Percentiles rank a stretch among this genome's conserved stretches.
These are phyloP conservation scores for Domatiomyces globalis DNA, from an alignment of 2,329 filamentous ascomycete genomes.

Conservation along the genomic window DNA sequence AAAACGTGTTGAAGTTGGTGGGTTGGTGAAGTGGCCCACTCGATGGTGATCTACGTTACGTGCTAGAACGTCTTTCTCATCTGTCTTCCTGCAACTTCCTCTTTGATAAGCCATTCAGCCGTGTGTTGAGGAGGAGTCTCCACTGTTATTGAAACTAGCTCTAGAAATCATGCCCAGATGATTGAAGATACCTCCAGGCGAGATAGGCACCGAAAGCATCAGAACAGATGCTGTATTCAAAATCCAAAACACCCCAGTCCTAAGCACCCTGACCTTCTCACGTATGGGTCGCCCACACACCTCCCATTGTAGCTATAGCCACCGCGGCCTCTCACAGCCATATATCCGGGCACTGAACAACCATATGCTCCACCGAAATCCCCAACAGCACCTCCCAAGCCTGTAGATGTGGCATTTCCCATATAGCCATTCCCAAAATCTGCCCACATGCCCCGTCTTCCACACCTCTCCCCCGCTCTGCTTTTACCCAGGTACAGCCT, in stretches of 20 bases:
- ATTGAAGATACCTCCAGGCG: too few species aligned
- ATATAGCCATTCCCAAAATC: background rate
- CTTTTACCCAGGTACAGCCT: conserved; percentile 17
- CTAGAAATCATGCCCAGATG: too few species aligned
- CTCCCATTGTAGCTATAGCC: background rate
- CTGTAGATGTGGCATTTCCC: background rate
- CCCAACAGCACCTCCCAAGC: background rate
- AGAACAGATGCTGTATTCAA: background rate
- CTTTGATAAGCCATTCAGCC: too few species aligned
- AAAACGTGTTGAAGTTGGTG: too few species aligned
- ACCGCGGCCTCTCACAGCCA: background rate
- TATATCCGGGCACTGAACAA: background rate
- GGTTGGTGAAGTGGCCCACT: too few species aligned
- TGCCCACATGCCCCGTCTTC: background rate
- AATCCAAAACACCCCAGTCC: background rate
- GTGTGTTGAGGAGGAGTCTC: too few species aligned
- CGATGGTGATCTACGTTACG: too few species aligned
- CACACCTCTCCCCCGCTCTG: background rate
- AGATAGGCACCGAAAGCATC: too few species aligned
- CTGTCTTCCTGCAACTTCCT: too few species aligned
- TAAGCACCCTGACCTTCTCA: background rate
- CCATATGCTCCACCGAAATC: background rate
- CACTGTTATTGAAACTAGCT: too few species aligned
- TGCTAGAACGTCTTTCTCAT: too few species aligned
- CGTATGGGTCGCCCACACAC: background rate